A percentile compares a stretch with the other conserved stretches of the same genome.
Evolutionary conservation across 2,329 filamentous ascomycete species (phyloP).

Genomic region (Chalaropsis ovoidea): DNA sequence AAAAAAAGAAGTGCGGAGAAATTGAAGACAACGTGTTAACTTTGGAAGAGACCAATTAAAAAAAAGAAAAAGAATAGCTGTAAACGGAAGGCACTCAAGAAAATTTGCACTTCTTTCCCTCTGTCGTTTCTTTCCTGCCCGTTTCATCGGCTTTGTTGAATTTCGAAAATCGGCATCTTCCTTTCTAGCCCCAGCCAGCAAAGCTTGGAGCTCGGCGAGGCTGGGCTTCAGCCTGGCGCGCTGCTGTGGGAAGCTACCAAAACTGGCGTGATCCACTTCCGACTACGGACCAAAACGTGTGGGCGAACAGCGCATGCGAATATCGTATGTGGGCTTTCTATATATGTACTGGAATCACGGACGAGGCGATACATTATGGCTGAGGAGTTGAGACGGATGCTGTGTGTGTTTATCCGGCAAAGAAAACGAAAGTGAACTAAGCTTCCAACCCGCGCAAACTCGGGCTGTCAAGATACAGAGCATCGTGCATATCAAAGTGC

Average conservation of each 20-base stretch:
- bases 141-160: not conserved
- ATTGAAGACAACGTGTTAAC: not conserved
- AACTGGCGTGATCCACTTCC: conserved; percentile 13
- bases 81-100: not conserved
- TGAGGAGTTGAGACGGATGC: no score
- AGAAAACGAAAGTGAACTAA: no score
- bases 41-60: not conserved
- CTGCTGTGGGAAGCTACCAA: conserved; percentile 1
- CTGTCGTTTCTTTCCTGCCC: not conserved
- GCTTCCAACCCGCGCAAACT: not conserved
- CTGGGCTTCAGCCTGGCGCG: conserved; percentile 7
- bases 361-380: no score
- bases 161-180: conserved; percentile 7
- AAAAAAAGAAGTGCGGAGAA: not conserved
- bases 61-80: not conserved
- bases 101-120: not conserved
- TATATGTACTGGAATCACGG: no score
- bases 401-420: no score
- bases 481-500: not conserved
- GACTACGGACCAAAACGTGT: not conserved
- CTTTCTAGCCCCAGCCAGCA: not conserved
- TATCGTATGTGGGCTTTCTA: not conserved
- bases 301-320: not conserved
- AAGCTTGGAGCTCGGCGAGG: conserved; percentile 9
- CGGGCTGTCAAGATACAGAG: not conserved